Conservation (phyloP, 331 rosid genomes). For the Acacia concinna region DNA sequence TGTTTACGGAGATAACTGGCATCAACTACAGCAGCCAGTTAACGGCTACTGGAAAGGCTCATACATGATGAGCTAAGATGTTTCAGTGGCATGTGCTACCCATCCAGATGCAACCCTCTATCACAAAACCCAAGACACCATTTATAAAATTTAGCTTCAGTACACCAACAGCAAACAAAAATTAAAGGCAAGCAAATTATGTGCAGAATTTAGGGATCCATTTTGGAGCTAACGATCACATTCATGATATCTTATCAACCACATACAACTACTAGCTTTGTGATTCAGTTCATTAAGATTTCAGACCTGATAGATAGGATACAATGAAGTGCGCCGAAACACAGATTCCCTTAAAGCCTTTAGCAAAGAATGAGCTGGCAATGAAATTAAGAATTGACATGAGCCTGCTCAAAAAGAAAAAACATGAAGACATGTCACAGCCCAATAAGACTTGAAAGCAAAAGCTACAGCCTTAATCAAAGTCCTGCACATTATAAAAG, state of each 20-base stretch:
- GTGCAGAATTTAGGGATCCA: neutral
- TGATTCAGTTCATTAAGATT: slow-evolving; percentile 20
- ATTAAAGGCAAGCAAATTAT: neutral
- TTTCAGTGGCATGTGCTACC: neutral
- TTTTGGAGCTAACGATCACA: neutral
- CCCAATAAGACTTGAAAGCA: slow-evolving; percentile 25
- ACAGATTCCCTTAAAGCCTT: slow-evolving; percentile 75
- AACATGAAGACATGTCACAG: slow-evolving; percentile 17
- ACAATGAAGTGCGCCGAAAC: slow-evolving; percentile 70
- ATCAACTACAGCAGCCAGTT: neutral
- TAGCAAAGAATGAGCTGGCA: slow-evolving; percentile 52
- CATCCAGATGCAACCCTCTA: neutral
- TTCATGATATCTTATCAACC: slow-evolving; percentile 15
- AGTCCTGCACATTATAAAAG: slow-evolving; percentile 23
- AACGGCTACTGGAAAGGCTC: neutral
- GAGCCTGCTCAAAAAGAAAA: slow-evolving; percentile 36
- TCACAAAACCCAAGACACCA: neutral
- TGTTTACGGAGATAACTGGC: neutral
- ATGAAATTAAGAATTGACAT: slow-evolving; percentile 40
- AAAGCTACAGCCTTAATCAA: slow-evolving; percentile 4
- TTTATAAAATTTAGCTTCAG: neutral
- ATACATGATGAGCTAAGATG: neutral
- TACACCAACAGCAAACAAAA: neutral
- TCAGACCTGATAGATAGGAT: slow-evolving; percentile 69
- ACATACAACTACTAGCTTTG: slow-evolving; percentile 5